phyloP scores from a whole-genome alignment of 306 rosid species.

The Senna tora region DNA sequence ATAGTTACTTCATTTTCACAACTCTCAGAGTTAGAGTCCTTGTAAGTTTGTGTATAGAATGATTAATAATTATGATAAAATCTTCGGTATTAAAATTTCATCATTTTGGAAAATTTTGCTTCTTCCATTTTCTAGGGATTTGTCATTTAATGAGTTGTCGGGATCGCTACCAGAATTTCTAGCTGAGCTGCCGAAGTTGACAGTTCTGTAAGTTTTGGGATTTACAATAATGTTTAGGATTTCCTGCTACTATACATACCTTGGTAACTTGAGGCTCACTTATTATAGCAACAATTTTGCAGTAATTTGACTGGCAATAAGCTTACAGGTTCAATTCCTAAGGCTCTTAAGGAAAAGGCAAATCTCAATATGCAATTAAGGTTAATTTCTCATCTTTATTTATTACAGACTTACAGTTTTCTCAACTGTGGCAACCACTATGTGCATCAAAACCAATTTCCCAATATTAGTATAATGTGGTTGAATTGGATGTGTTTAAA shows the following conservation, averaged over 20 bases:
- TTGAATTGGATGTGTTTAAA: too few species aligned
- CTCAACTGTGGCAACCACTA: too few species aligned
- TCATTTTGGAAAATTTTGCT: not conserved
- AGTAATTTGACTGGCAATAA: slow-evolving; percentile 42
- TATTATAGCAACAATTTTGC: not conserved
- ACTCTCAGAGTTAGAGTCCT: not conserved
- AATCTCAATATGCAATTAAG: not conserved
- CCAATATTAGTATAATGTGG: too few species aligned
- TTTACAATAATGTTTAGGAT: not conserved
- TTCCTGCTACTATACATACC: too few species aligned
- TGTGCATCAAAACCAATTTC: not conserved
- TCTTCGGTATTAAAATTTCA: not conserved
- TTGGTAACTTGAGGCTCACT: too few species aligned
- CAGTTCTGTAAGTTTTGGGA: not conserved
- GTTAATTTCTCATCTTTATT: too few species aligned
- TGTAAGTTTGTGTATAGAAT: not conserved
- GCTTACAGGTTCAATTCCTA: slow-evolving; percentile 36
- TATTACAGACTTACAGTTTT: too few species aligned
- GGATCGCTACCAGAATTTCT: slow-evolving; percentile 40
- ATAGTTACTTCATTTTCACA: not conserved
- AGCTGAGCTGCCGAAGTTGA: not conserved
- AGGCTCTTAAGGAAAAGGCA: slow-evolving; percentile 32
- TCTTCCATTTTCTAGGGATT: slow-evolving; percentile 36
- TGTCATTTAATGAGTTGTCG: slow-evolving; percentile 38
- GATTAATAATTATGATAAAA: not conserved